Evolutionary conservation across 1,139 yeast genomes (phyloP).

Genomic region (Pichia cactophila): DNA sequence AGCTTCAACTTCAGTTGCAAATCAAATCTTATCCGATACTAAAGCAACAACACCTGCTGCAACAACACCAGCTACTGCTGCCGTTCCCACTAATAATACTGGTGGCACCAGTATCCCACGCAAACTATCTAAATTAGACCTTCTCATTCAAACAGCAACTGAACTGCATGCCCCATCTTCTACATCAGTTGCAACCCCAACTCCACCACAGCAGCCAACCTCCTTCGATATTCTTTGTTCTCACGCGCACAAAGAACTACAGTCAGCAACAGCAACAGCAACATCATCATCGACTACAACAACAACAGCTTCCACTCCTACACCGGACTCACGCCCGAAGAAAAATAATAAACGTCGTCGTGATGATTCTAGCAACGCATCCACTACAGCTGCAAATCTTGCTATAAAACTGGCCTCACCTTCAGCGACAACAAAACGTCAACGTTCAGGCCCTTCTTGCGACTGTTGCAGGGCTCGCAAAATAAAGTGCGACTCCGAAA

Average conservation of each 20-base stretch:
- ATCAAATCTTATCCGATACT: too few relatives aligned
- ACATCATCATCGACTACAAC: background rate
- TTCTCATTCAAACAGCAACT: conserved; percentile 26
- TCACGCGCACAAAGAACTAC: conserved; percentile 13
- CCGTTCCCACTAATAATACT: too few relatives aligned
- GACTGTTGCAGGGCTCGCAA: conserved; percentile 66
- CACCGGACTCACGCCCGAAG: background rate
- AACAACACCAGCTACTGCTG: background rate
- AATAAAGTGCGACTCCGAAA: conserved; percentile 68
- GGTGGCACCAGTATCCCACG: background rate
- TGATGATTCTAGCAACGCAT: background rate
- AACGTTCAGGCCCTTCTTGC: conserved; percentile 70
- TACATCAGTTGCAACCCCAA: conserved; percentile 3
- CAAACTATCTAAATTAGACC: conserved; percentile 22
- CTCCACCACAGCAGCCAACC: background rate
- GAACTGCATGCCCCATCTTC: background rate
- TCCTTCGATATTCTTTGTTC: conserved; percentile 1
- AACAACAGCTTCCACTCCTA: background rate
- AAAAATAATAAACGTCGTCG: too few relatives aligned
- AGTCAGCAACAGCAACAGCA: background rate
- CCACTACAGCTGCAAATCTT: conserved; percentile 1
- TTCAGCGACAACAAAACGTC: conserved; percentile 30
- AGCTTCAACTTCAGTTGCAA: too few relatives aligned
- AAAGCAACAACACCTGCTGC: background rate
- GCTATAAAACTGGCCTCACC: conserved; percentile 28